phyloP scores from a whole-genome alignment of 75 land plant genomes.

The Chamaecyparis obtusa region DNA sequence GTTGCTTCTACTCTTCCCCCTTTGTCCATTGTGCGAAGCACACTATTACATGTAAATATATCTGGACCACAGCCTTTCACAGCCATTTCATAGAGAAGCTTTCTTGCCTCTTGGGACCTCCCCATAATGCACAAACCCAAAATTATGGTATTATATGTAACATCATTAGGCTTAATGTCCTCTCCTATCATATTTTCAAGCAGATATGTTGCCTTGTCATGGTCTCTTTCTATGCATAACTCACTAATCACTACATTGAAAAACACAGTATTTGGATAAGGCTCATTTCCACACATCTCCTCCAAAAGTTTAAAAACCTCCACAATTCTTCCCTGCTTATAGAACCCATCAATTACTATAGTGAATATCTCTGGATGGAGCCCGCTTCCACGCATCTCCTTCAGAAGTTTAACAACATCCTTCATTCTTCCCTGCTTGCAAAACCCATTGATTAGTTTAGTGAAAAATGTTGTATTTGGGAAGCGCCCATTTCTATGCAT shows the following conservation, averaged over 20 bases:
- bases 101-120: slow-evolving; percentile 36
- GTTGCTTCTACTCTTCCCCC: slow-evolving; percentile 53
- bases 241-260: slow-evolving; percentile 43
- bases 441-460: too few relatives aligned
- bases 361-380: slow-evolving; percentile 35
- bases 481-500: too few relatives aligned
- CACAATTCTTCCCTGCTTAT: slow-evolving; percentile 46
- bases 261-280: slow-evolving; percentile 43
- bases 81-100: slow-evolving; percentile 49
- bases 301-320: slow-evolving; percentile 46
- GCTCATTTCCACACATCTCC: slow-evolving; percentile 38
- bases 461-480: too few relatives aligned
- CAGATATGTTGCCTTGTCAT: slow-evolving; percentile 38
- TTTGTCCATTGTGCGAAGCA: slow-evolving; percentile 46
- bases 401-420: slow-evolving; percentile 36
- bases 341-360: slow-evolving; percentile 55
- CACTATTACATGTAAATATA: slow-evolving; percentile 49
- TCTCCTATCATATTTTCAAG: slow-evolving; percentile 50
- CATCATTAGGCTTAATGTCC: slow-evolving; percentile 48
- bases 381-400: slow-evolving; percentile 32
- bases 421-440: slow-evolving; percentile 16
- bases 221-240: slow-evolving; percentile 42
- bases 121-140: too few relatives aligned
- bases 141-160: slow-evolving; percentile 26
- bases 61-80: slow-evolving; percentile 39